Evolutionary conservation across 805 yeast species (phyloP).

Genomic region (Candida multigemmis): DNA sequence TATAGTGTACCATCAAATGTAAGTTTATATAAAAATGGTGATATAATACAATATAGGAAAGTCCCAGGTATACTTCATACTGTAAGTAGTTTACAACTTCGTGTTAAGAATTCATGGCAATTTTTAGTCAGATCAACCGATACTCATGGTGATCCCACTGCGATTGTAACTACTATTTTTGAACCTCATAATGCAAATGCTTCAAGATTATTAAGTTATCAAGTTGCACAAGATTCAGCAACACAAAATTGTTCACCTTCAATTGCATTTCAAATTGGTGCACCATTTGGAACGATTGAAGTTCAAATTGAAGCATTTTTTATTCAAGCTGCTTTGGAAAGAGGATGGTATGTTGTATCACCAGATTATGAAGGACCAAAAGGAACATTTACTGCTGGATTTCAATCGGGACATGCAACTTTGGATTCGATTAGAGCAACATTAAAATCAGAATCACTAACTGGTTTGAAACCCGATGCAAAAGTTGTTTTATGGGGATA

Average conservation of each 20-base stretch:
- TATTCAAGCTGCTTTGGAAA: conserved; percentile 10
- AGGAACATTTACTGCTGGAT: conserved; percentile 20
- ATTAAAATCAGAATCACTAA: conserved; percentile 7
- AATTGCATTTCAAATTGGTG: conserved; percentile 11
- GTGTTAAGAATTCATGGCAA: conserved; percentile 14
- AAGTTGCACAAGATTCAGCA: conserved; percentile 19
- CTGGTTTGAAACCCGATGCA: conserved; percentile 10
- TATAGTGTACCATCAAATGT: conserved; percentile 12
- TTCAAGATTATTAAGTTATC: conserved; percentile 15
- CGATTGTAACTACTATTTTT: conserved; percentile 14
- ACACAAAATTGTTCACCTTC: conserved; percentile 15
- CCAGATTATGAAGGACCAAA: conserved; percentile 27
- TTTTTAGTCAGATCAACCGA: conserved; percentile 13
- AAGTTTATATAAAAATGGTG: conserved; percentile 11
- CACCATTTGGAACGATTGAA: conserved; percentile 7
- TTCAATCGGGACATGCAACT: conserved; percentile 16
- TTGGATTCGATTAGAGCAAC: conserved; percentile 22
- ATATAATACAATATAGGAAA: conserved; percentile 12
- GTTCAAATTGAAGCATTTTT: conserved; percentile 9
- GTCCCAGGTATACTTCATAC: conserved; percentile 10
- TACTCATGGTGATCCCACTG: conserved; percentile 14
- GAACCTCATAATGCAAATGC: conserved; percentile 19
- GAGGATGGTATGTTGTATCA: conserved; percentile 23
- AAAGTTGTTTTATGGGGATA: conserved; percentile 20
- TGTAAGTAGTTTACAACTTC: conserved; percentile 8